Evolutionary conservation across 805 yeast genomes (phyloP), one percentile per base, ranked within the genome.

Genomic region (Ogataea saltuana): DNA sequence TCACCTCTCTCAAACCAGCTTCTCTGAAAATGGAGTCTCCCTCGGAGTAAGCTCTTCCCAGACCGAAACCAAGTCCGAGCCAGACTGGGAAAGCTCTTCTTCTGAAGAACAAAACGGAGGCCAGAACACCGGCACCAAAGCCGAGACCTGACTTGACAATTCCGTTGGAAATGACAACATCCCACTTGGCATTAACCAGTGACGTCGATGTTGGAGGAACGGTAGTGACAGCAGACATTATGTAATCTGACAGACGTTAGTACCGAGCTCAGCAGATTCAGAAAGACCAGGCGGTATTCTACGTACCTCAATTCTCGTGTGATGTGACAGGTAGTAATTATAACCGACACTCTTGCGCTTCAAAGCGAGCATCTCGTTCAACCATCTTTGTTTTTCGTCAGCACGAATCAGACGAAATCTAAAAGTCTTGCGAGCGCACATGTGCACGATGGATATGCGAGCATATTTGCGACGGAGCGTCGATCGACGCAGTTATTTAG

Each of bases 31-130:
- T 85, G 48, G 97, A 95, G 63, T 93, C 98, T 49, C 98, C 99
- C 72, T 93, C 99, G 48, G 98, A 82, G 69, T 89, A 93, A 42
- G 97, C 97, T 74, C 97, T 85, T 53, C 99, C 99, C 50, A 90
- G 77, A 54, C 99, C 99, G 60, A 93, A 91, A 28, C 99, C 99
- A 52, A 89, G 71, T 53, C 99, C 99, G 49, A 91, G 69, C 96
- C 97, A 90, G 32, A 91, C 98, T 42, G 99, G 99, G 81, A 89
- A 93, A 8, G 96, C 77, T 69, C 98, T 83, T 75, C 98, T 87
- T 67, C 78, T 88, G 75, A 93, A 93, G 45, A 93, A 70, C 47
- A 93, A 69, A 33, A 90, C 95, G 7, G 97, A 88, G 33, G 95
- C 86, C 46, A 91, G 77, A 25, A 93, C 96, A 69, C 99, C 99